Evolutionary conservation across 129 eudicot genomes (phyloP), one percentile per base, ranked within the genome.

Genomic region (Scalesia atractyloides): DNA sequence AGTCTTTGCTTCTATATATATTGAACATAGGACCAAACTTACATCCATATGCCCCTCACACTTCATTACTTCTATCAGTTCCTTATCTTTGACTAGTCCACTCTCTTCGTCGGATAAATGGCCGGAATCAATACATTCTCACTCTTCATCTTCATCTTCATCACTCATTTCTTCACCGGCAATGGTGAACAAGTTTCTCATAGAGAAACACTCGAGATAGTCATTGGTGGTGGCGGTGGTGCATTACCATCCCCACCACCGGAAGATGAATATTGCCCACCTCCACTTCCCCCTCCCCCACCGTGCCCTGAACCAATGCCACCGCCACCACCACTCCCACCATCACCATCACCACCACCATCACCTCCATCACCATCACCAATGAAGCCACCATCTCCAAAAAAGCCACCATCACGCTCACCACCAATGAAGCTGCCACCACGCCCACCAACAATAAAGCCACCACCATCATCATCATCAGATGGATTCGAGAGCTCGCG

Each of bases 141-240:
- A 26, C 26, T 70, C 68, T 43, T 78, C 14, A 6, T 77, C 57
- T 63, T 70, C 43, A 22, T 77, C 34, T 70, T 9, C 66, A 53
- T 71, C 73, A 26, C 60, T 13, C 67, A 63, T 51, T 64, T 70
- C 59, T 63, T 70, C 7, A 16, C 72, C 20, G n/a, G 43, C 66
- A 63, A 78, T 24, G 76, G 48, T 4, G 66, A 52, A 22, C 58
- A 36, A 2, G 12, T 26, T 26, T 12, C 34, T 5, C 72, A 34
- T 13, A 74, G 82, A 74, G 64, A 83, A 67, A 46, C 77, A n/a
- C 63, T 86, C 13, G 54, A 80, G 14, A 83, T 86, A 17, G 58
- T 78, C 62, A 63, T 83, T 9, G 44, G 9, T 39, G 10, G 80
- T 34, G 81, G 80, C 22, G 81, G 66, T 17, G 51, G 2, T 5